phyloP scores from a whole-genome alignment of 805 yeast genomes.

The Priceomyces melissophilus region DNA sequence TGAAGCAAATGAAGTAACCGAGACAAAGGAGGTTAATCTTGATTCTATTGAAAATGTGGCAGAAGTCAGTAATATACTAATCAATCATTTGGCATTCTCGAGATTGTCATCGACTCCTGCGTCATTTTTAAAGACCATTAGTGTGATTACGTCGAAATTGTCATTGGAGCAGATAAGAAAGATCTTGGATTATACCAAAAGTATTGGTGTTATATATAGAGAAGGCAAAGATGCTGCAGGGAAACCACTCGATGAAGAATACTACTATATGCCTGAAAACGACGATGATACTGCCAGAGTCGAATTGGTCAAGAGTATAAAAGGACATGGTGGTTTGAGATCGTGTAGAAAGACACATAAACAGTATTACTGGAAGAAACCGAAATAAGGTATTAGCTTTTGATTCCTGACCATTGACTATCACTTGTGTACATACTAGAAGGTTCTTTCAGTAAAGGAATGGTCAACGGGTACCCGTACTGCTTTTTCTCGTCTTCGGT shows the following conservation, averaged over 20 bases:
- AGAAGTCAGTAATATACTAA: conserved; percentile 61
- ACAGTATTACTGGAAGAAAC: conserved; percentile 75
- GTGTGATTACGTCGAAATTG: conserved; percentile 49
- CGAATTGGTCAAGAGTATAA: conserved; percentile 64
- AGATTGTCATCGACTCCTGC: conserved; percentile 85
- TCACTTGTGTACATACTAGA: conserved; percentile 8
- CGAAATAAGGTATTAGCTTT: conserved; percentile 16
- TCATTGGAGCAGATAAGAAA: conserved; percentile 41
- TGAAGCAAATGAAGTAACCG: conserved; percentile 16
- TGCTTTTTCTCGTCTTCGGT: conserved; percentile 18
- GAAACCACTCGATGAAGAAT: conserved; percentile 88
- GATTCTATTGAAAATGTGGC: conserved; percentile 30
- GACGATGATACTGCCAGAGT: conserved; percentile 73
- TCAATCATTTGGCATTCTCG: conserved; percentile 88
- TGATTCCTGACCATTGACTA: no score
- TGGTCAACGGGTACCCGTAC: conserved; percentile 25
- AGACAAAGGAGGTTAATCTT: conserved; percentile 12
- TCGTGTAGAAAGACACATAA: conserved; percentile 92
- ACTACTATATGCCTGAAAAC: conserved; percentile 81
- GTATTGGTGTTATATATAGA: conserved; percentile 87
- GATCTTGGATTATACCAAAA: conserved; percentile 43
- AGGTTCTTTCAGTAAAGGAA: conserved; percentile 7
- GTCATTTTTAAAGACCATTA: conserved; percentile 61
- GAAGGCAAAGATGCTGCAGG: conserved; percentile 97
- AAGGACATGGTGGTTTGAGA: conserved; percentile 79